Base-by-base conservation (phyloP, 202 grass and related monocot genomes). In the Saccharum hybrid region DNA sequence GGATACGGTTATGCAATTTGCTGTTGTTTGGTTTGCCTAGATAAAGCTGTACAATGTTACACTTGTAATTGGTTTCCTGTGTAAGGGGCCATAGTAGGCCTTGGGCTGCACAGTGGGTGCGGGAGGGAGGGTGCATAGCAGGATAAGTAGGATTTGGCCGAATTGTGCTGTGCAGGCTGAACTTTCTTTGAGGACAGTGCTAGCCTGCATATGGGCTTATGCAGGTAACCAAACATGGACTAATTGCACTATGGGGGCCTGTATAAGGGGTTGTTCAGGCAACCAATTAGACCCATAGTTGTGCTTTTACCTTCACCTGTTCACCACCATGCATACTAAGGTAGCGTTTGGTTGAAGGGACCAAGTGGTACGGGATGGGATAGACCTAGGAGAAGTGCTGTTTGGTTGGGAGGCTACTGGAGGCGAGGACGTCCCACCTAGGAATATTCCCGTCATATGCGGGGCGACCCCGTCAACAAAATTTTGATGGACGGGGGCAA, bases 311-410 rank as follows among this genome's bases (percentile, higher is more conserved):
- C 23, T 69, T 79, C 19, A 45, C 42, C 41, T 45, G 42, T 12
- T 45, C 42, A 68, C 41, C 33, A 52, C 48, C 28, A 56, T 76
- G 34, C n/a, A 59, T 79, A 26, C 57, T 61, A 61, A 28, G 26
- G 26, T 28, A 28, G 26, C 26, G 26, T 28, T 28, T 28, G 26
- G 26, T 28, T 28, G 26, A 28, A 28, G 26, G 26, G 26, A 28
- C 26, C 26, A 28, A 28, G 26, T 28, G 26, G 26, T 28, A 28
- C 26, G 26, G 26, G 26, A 28, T 28, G 26, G 26, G 26, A 28
- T 28, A 28, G 26, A 28, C 26, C 26, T 28, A 28, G 26, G 26
- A 28, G 26, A 28, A 28, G 26, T 28, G 26, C 26, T 28, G 26
- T 28, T 28, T 28, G 26, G 26, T 28, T 28, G 26, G 26, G 26